Evolutionary conservation across 2,329 filamentous ascomycete species (phyloP).

Genomic region (Apiospora malaysiana): DNA sequence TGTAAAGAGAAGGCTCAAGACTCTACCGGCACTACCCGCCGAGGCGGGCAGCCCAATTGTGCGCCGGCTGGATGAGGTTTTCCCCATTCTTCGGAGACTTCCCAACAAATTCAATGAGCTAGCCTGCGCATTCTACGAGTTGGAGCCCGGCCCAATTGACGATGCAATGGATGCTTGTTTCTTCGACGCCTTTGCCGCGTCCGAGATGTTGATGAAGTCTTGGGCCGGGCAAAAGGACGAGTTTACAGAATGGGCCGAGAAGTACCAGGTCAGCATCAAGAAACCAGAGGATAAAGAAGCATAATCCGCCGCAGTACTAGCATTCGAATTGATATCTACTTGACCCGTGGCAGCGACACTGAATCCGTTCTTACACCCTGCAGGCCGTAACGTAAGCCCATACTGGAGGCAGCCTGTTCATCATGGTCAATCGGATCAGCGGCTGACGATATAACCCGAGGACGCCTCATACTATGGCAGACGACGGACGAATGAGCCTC

Average conservation of each 20-base stretch:
- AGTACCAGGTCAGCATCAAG: slow-evolving; percentile 59
- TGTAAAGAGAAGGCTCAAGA: slow-evolving; percentile 71
- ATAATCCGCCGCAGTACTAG: neutral
- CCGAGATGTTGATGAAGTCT: slow-evolving; percentile 59
- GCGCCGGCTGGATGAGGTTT: slow-evolving; percentile 59
- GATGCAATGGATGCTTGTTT: slow-evolving; percentile 64
- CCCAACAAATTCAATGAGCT: slow-evolving; percentile 74
- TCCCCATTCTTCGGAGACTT: slow-evolving; percentile 62
- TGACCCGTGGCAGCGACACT: neutral
- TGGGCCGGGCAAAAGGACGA: slow-evolving; percentile 75
- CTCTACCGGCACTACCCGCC: slow-evolving; percentile 53
- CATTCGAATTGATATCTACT: neutral
- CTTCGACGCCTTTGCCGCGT: slow-evolving; percentile 61
- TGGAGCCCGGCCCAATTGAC: slow-evolving; percentile 65
- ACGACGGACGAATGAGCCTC: neutral
- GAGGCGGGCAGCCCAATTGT: slow-evolving; percentile 40
- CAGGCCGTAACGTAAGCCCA: neutral
- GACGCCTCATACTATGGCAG: neutral
- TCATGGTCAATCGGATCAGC: neutral
- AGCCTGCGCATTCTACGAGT: slow-evolving; percentile 74
- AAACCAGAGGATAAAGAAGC: slow-evolving; percentile 41
- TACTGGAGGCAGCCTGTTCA: neutral
- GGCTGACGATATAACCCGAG: neutral
- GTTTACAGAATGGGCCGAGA: slow-evolving; percentile 77
- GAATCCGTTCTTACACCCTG: neutral